Evolutionary conservation across 2,329 filamentous ascomycete species (phyloP).

Genomic region (Geoglossum cookeanum): DNA sequence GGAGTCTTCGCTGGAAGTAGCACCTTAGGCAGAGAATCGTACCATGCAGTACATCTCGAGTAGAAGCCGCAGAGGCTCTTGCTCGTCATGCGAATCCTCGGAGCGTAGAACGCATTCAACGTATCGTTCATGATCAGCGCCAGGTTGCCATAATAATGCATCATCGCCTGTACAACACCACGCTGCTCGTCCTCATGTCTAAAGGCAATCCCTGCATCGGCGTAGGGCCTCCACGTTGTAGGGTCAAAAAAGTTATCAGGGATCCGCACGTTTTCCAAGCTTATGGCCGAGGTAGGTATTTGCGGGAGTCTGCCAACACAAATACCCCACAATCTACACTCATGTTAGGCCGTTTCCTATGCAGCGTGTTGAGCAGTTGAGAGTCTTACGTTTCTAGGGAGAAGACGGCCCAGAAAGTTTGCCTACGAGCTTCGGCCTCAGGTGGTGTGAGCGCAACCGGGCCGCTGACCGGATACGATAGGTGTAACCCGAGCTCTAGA

Average conservation of each 20-base stretch:
- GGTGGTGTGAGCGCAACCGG: conserved; percentile 18
- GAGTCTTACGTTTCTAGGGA: conserved; percentile 22
- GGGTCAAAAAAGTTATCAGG: conserved; percentile 15
- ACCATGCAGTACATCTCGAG: conserved; percentile 52
- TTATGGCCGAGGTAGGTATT: conserved; percentile 28
- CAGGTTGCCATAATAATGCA: conserved; percentile 50
- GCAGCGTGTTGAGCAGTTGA: background rate
- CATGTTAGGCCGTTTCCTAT: background rate
- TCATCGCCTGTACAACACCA: conserved; percentile 48
- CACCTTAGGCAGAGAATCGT: conserved; percentile 43
- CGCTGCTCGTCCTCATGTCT: conserved; percentile 25
- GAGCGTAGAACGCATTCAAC: conserved; percentile 53
- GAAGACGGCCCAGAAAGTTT: conserved; percentile 35
- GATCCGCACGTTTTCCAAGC: conserved; percentile 25
- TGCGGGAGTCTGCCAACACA: conserved; percentile 28
- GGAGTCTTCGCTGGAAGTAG: conserved; percentile 48
- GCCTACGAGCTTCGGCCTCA: conserved; percentile 29
- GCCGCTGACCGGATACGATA: conserved; percentile 11
- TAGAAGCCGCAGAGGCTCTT: conserved; percentile 44
- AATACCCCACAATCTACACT: conserved; percentile 21
- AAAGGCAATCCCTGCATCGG: conserved; percentile 11
- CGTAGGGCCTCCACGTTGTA: conserved; percentile 20
- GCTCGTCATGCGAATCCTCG: conserved; percentile 43
- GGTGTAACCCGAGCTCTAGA: conserved; percentile 51
- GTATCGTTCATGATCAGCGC: conserved; percentile 57